phyloP scores from a whole-genome alignment of 306 rosid genomes.

The Cicer bijugum region DNA sequence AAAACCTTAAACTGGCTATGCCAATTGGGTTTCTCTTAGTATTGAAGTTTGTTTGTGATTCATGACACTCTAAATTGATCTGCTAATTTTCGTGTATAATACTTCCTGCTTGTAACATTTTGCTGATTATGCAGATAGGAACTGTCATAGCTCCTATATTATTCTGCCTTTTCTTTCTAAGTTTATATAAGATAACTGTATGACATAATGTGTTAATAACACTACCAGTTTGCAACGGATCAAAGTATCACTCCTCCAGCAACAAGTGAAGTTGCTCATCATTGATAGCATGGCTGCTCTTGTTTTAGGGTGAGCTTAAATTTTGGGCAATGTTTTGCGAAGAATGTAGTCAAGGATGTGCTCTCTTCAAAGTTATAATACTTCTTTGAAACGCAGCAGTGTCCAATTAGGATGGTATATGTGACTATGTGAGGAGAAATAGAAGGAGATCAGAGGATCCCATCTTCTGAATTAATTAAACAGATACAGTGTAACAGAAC shows the following conservation, averaged over 20 bases:
- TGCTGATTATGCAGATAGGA: slow-evolving; percentile 7
- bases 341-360: slow-evolving; percentile 25
- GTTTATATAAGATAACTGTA: slow-evolving; percentile 21
- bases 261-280: slow-evolving; percentile 80
- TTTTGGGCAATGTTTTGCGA: slow-evolving; percentile 28
- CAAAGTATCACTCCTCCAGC: slow-evolving; percentile 74
- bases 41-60: not conserved
- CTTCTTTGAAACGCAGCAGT: slow-evolving; percentile 10
- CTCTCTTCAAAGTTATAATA: slow-evolving; percentile 39
- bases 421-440: not conserved
- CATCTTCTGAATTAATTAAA: not conserved
- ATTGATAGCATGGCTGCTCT: slow-evolving; percentile 96
- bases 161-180: slow-evolving; percentile 18
- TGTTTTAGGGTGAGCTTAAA: slow-evolving; percentile 67
- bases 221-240: slow-evolving; percentile 75
- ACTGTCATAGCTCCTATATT: slow-evolving; percentile 23
- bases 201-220: slow-evolving; percentile 37
- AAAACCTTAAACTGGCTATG: slow-evolving; percentile 20
- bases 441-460: slow-evolving; percentile 12
- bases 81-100: not conserved
- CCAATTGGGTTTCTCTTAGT: slow-evolving; percentile 14
- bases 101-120: not conserved
- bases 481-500: slow-evolving; percentile 25
- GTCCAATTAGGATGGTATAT: slow-evolving; percentile 25
- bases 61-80: slow-evolving; percentile 12